Base-by-base conservation (phyloP, 108 stramenopile genomes). In the Pseudonitzschia multistriata region DNA sequence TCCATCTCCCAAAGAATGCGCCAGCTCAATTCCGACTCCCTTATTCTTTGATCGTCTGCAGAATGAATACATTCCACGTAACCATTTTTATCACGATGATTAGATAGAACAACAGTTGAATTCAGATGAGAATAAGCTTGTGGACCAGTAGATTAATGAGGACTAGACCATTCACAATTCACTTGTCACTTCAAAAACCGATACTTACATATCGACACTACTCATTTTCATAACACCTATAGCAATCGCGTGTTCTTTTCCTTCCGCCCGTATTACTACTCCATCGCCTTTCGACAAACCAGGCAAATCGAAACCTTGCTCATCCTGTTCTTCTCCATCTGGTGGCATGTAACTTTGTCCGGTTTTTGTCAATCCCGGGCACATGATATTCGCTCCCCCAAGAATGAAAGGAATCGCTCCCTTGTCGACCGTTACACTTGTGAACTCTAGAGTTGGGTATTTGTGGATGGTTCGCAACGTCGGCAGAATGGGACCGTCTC, bases 301-400 rank as follows among this genome's bases (percentile, higher is more conserved):
- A 14, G 88, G 85, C 31, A 79, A 84, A 36, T 89, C 80, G 36
- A 93, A 84, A 15, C 87, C 90, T 49, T 92, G 63, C 17, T 75
- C 84, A 36, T 82, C 80, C 47, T 81, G 36, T 37, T 80, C 71
- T 22, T 53, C 67, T 11, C 82, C 74, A 56, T 96, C 93, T 0
- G 76, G 70, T 11, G 88, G 87, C 87, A 98, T 89, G 39, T 80
- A 71, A 14, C 88, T 89, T 15, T 92, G 93, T n/a, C 74, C 74
- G 49, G 60, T 13, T 68, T 89, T 90, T 15, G 96, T 97, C 66
- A 99, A 71, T 49, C 98, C 98, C 17, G 97, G 97, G 74, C 96
- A 97, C 98, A 98, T 99, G 47, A 98, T 81, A 76, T 98, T 93
- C 14, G 98, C 96, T n/a, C 98, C 98, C 11, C 95, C 96, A 25